Base-by-base conservation (phyloP, 2,329 filamentous ascomycete species). In the Decorospora gaudefroyi region DNA sequence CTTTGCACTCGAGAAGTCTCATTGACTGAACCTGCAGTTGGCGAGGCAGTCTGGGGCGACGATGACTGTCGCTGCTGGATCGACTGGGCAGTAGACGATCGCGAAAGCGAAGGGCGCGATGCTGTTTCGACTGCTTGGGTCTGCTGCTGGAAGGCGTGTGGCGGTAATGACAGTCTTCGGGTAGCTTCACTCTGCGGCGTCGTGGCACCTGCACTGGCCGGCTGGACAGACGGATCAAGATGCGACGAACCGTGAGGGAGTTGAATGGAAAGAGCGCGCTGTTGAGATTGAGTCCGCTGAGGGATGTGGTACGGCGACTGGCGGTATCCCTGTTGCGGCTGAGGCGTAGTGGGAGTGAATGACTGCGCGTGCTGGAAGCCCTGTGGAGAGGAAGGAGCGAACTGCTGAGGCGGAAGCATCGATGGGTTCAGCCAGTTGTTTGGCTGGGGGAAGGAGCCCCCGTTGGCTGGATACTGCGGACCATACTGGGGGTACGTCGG, bases 221-320 rank as follows among this genome's bases (percentile, higher is more conserved):
- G 61, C 19, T 57, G 57, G 19, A 50, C 18, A 4, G 57, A 44
- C 11, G 65, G 48, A 36, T 69, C 67, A 32, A 64, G 65, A 26
- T 55, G 42, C 21, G 61, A 46, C 38, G 63, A 44, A 15, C 69
- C 64, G 21, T 74, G 70, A 1, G 73, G 71, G 6, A 68, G 66
- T 19, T 74, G 67, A 22, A 77, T 72, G 1, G 77, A 77, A 16
- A 72, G 69, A 2, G 75, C 71, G 21, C 75, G 72, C 23, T 71
- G 69, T 42, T 74, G 74, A 15, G 57, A 36, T 26, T 56, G 62
- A 13, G 62, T 61, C 23, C 69, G 69, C 18, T 67, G 33, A 65
- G 74, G 63, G 71, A 79, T 44, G 68, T 74, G 34, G 69, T 71
- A 80, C 2, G 76, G 76, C 12, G 72, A 62, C 35, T 74, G 70